Evolutionary conservation across 2,329 filamentous ascomycete genomes (phyloP).

Genomic region (Whalleya microplaca): DNA sequence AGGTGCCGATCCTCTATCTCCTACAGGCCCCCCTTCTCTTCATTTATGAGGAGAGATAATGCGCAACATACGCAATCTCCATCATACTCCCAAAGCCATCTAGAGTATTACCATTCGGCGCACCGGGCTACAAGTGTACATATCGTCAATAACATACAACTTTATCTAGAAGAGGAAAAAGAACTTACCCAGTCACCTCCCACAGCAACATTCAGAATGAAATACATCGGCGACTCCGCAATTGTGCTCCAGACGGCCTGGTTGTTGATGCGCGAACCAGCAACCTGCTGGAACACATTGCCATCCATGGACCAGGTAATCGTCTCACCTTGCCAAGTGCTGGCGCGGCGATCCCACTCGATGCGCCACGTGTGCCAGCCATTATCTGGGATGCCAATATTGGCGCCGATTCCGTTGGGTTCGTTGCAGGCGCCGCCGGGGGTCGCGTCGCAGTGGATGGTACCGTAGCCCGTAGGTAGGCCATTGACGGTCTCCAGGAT

Average conservation of each 20-base stretch:
- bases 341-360: slow-evolving; percentile 48
- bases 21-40: not conserved
- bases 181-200: slow-evolving; percentile 48
- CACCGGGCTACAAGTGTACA: slow-evolving; percentile 46
- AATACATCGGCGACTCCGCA: slow-evolving; percentile 46
- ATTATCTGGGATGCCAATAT: slow-evolving; percentile 47
- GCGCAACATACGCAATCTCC: slow-evolving; percentile 56
- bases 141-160: slow-evolving; percentile 4
- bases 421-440: slow-evolving; percentile 54
- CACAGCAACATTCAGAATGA: slow-evolving; percentile 54
- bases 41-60: slow-evolving; percentile 29
- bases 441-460: slow-evolving; percentile 50
- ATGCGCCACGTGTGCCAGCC: slow-evolving; percentile 54
- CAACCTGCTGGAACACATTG: slow-evolving; percentile 46
- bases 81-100: slow-evolving; percentile 53
- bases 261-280: slow-evolving; percentile 45
- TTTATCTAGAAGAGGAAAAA: not conserved
- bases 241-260: slow-evolving; percentile 49
- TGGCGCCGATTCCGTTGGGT: slow-evolving; percentile 44
- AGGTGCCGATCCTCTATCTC: not conserved
- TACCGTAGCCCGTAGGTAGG: slow-evolving; percentile 48
- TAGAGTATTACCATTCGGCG: slow-evolving; percentile 49
- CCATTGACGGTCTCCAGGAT: slow-evolving; percentile 55
- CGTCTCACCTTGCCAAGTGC: slow-evolving; percentile 49
- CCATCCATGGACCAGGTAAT: slow-evolving; percentile 56